Base-by-base conservation (phyloP, 225 moss, liverwort and hornwort species). In the Rhytidiadelphus loreus region DNA sequence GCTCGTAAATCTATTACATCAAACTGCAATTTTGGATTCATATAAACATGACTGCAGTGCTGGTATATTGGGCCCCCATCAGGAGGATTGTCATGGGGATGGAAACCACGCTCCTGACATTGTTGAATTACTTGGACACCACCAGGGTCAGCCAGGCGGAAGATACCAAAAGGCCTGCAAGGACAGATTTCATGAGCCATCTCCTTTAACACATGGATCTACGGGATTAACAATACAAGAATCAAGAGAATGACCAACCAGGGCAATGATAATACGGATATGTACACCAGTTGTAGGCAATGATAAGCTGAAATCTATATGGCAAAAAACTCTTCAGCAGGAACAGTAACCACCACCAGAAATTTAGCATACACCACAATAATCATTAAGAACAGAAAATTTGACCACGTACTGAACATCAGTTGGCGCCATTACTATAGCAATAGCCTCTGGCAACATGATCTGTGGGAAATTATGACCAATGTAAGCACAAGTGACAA, bases 401-500 rank as follows among this genome's bases (percentile, higher is more conserved):
- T 48, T 52, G 32, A 87, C 61, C 30, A 59, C 91, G 29, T 89
- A 95, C 94, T 94, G 93, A 79, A 93, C 84, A 83, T 99, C 97
- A 80, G 97, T 99, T 86, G 98, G 98, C 62, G 97, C 98, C 98
- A 97, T 97, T 86, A 99, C 98, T 85, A 99, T 96, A 58, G 97
- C 98, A 90, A 99, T 97, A 78, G 98, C 97, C 95, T 99, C 98
- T 78, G 94, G 96, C 80, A 99, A 94, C 97, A 99, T 97, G 87
- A 97, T 96, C 98, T 99, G 95, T 76, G 57, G 69, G 23, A 87
- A 76, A 62, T 46, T 41, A 72, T 24, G 83, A 88, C 68, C 59
- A 39, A 69, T 87, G n/a, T 90, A 50, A 89, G 82, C 59, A 78
- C 48, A 87, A 83, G 65, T 64, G 28, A 85, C 65, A 30, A 87